These are phyloP conservation scores for Asterophora lycoperdoides DNA, from an alignment of 768 basidiomycete species.

Conservation along the genomic window DNA sequence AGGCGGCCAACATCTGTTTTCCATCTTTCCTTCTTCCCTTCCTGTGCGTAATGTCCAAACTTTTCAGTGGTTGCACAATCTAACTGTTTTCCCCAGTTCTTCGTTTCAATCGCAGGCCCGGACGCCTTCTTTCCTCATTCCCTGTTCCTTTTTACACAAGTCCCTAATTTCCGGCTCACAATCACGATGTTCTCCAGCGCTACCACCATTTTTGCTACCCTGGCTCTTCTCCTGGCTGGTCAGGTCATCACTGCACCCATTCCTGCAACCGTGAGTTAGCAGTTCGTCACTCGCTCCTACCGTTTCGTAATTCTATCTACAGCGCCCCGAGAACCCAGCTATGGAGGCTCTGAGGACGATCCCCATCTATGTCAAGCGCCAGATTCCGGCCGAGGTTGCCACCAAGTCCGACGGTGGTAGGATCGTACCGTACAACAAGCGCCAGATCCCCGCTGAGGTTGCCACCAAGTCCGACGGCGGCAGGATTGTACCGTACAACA, in stretches of 20 bases:
- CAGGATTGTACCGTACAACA: constrained; percentile 24
- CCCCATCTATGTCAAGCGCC: constrained; percentile 36
- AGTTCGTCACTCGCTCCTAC: no score
- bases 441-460: constrained; percentile 21
- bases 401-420: constrained; percentile 22
- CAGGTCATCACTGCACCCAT: constrained; percentile 41
- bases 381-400: constrained; percentile 22
- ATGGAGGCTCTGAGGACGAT: constrained; percentile 37
- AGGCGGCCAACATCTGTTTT: background rate
- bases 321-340: constrained; percentile 27
- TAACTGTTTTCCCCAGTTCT: constrained; percentile 8
- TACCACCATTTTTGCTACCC: constrained; percentile 32
- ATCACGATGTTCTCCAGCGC: constrained; percentile 42
- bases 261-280: constrained; percentile 33
- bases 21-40: constrained; percentile 12
- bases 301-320: constrained; percentile 15
- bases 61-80: background rate
- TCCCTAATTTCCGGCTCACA: constrained; percentile 14
- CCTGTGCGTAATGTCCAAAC: constrained; percentile 2
- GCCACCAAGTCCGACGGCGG: constrained; percentile 32
- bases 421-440: constrained; percentile 16
- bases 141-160: constrained; percentile 7
- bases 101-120: constrained; percentile 15
- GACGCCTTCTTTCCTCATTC: constrained; percentile 21
- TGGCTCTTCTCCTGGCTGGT: constrained; percentile 40